Conservation (phyloP, 495 filamentous ascomycete species). For the Hyaloscypha finlandica region DNA sequence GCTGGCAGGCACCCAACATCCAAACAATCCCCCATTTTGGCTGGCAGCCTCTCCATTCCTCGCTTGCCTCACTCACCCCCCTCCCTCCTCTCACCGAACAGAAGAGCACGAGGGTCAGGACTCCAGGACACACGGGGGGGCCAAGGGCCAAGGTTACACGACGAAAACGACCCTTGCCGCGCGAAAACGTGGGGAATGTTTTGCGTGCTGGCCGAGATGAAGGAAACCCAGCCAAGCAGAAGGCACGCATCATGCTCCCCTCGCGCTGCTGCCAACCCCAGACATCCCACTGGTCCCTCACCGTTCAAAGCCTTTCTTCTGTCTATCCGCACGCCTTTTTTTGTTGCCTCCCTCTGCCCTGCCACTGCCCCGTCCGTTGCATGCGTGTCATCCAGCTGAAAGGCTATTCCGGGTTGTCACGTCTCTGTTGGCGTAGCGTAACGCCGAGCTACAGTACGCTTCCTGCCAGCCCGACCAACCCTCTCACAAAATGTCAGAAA, state of each 20-base stretch:
- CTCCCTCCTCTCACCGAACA: background rate
- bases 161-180: conserved; percentile 7
- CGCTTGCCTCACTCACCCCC: background rate
- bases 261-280: background rate
- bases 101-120: background rate
- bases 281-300: conserved; percentile 4
- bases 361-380: background rate
- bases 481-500: too few relatives aligned
- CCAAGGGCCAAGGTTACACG: background rate
- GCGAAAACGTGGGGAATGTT: conserved; percentile 20
- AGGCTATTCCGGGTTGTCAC: background rate
- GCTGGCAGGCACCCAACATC: background rate
- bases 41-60: background rate
- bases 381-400: background rate
- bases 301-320: background rate
- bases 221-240: background rate
- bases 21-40: background rate
- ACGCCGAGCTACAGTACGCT: background rate
- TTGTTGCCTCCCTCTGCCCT: background rate
- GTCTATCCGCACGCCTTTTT: background rate
- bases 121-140: background rate
- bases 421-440: background rate
- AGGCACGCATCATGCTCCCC: background rate
- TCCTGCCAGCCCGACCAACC: too few relatives aligned
- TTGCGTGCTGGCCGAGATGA: background rate